A percentile compares a stretch with the other conserved stretches of the same genome.
Evolutionary conservation across 345 rosid genomes (phyloP).

Genomic region (Hibiscus trionum): DNA sequence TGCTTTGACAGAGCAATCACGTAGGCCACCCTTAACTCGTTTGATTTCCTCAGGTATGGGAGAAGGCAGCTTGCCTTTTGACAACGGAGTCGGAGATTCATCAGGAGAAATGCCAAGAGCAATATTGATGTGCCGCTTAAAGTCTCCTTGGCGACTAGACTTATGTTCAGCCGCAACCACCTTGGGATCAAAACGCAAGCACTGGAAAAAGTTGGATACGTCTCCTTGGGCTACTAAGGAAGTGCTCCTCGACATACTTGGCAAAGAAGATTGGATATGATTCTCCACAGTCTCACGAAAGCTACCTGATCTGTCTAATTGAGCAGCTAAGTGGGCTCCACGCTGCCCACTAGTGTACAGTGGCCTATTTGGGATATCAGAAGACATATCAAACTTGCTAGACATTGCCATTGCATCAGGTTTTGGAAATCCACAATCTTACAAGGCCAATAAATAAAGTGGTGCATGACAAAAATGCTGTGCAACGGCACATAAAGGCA

Average conservation of each 20-base stretch:
- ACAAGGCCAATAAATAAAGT: slow-evolving; percentile 44
- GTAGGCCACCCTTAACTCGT: slow-evolving; percentile 55
- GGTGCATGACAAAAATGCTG: slow-evolving; percentile 61
- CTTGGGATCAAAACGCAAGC: too few species aligned
- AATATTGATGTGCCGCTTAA: slow-evolving; percentile 53
- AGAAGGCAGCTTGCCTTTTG: slow-evolving; percentile 55
- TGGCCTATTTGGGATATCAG: slow-evolving; percentile 80
- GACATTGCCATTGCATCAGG: slow-evolving; percentile 73
- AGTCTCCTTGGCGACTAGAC: slow-evolving; percentile 65
- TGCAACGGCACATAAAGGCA: slow-evolving; percentile 45
- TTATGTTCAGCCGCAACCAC: slow-evolving; percentile 61
- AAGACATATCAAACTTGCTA: slow-evolving; percentile 77
- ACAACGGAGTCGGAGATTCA: slow-evolving; percentile 51
- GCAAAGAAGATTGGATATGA: slow-evolving; percentile 60
- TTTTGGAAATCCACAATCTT: slow-evolving; percentile 39
- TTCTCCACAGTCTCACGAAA: slow-evolving; percentile 76
- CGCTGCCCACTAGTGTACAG: slow-evolving; percentile 56
- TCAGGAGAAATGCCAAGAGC: slow-evolving; percentile 75
- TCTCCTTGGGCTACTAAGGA: slow-evolving; percentile 38
- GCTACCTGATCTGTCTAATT: slow-evolving; percentile 81
- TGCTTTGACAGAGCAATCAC: slow-evolving; percentile 20
- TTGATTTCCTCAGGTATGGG: slow-evolving; percentile 74
- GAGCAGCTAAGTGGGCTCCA: slow-evolving; percentile 71
- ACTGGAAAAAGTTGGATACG: too few species aligned
- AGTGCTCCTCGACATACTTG: slow-evolving; percentile 58